Base-by-base conservation (phyloP, 306 rosid species). In the Vigna nakashimae region DNA sequence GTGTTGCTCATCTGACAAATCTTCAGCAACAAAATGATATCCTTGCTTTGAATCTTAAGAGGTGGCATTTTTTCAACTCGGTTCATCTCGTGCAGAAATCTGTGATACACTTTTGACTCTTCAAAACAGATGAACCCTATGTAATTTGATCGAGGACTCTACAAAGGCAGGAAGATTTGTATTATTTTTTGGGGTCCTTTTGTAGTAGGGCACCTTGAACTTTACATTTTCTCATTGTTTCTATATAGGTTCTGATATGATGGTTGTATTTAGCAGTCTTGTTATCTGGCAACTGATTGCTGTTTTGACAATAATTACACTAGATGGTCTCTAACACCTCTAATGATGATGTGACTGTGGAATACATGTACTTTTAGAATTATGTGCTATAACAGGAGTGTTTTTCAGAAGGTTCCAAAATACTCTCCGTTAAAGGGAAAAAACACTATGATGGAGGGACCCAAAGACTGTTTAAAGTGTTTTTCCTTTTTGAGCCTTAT, bases 61-160 rank as follows among this genome's bases (percentile, higher is more conserved):
- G 84, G 65, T 80, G 53, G n/a, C 73, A 38, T 8, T 60, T 74
- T 69, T 56, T 71, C 68, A 45, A 36, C 79, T 51, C 26, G 74
- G 76, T 52, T 86, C 85, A 78, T 60, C 20, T 40, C 15, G 51
- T 42, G 84, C 64, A 6, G 78, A 69, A 80, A 78, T 68, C 57
- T 80, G 80, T 30, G 28, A 42, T 24, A 65, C 79, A 57, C 71
- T 26, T 26, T 69, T 45, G 56, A 63, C 65, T 3, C 77, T 60
- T 45, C 18, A 18, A 24, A 50, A 26, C 26, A 32, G 69, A 73
- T 16, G 71, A 58, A 24, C 62, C 69, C 32, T 34, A 63, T 79
- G 73, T 56, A 82, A 60, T 74, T 72, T 59, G 69, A 52, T 67
- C 36, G 78, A 52, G 64, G 76, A 24, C 52, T 58, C 49, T 11